A percentile compares a stretch with the other conserved stretches of the same genome.
phyloP scores from a whole-genome alignment of 139 green algal genomes.

The Coccomyxa sp. region DNA sequence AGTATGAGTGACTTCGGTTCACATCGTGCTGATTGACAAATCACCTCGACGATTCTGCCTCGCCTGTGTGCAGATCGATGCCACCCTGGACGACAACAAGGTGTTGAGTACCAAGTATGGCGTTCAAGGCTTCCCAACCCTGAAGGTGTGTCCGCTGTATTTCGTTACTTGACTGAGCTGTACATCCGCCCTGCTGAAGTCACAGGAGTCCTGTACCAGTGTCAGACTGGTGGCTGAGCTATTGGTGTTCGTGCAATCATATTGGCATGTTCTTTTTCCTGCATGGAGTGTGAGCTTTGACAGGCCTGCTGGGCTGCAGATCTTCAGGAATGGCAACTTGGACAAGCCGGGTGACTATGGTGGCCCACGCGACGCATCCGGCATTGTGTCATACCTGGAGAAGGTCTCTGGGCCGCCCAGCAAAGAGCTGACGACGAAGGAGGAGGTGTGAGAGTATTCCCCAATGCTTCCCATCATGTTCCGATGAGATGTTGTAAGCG shows the following conservation, averaged over 20 bases:
- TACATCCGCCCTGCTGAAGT: no score
- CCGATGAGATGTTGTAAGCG: neutral
- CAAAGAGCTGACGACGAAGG: slow-evolving; percentile 9
- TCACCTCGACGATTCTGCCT: no score
- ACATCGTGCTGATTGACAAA: no score
- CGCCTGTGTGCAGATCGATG: slow-evolving; percentile 23
- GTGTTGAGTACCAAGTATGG: slow-evolving; percentile 31
- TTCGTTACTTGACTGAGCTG: no score
- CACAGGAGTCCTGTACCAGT: no score
- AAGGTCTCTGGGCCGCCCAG: slow-evolving; percentile 23
- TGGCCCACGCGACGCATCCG: slow-evolving; percentile 38
- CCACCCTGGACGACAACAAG: slow-evolving; percentile 39
- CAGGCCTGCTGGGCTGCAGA: slow-evolving; percentile 14
- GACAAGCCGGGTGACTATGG: slow-evolving; percentile 34
- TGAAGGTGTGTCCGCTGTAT: slow-evolving; percentile 20
- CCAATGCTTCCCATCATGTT: no score
- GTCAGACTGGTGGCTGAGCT: neutral
- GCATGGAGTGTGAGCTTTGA: neutral
- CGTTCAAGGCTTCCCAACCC: slow-evolving; percentile 47
- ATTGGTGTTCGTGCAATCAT: neutral
- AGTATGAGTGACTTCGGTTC: no score
- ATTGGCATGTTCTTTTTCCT: neutral
- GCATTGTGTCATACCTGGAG: slow-evolving; percentile 46
- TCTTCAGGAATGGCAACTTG: slow-evolving; percentile 34
- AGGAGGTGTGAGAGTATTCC: neutral